These are phyloP conservation scores for Calendula officinalis DNA, from an alignment of 129 eudicot species.

Conservation along the genomic window DNA sequence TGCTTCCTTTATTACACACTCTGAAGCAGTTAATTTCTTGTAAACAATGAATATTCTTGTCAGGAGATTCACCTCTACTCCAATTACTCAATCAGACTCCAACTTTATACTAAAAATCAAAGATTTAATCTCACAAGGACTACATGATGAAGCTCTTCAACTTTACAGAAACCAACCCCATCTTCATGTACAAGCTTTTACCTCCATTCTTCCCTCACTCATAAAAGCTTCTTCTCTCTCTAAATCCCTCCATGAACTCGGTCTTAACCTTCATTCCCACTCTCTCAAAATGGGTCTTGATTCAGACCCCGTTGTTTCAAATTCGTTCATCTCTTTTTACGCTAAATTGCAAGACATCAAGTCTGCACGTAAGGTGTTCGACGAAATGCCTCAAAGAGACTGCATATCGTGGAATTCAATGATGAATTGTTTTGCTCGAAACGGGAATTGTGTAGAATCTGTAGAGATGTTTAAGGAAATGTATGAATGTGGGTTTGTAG, in stretches of 20 bases:
- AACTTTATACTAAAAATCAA: constrained; percentile 24
- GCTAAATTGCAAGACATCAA: constrained; percentile 39
- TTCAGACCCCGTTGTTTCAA: constrained; percentile 47
- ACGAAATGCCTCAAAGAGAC: constrained; percentile 57
- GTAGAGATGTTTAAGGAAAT: constrained; percentile 44
- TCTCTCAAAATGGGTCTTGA: constrained; percentile 43
- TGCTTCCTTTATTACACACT: no score
- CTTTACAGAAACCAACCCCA: constrained; percentile 49
- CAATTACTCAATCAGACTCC: constrained; percentile 7
- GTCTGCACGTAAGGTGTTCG: constrained; percentile 54
- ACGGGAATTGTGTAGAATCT: constrained; percentile 40
- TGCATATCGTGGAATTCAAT: constrained; percentile 56
- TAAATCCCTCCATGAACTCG: constrained; percentile 35
- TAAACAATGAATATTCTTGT: constrained; percentile 1
- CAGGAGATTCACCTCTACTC: constrained; percentile 29
- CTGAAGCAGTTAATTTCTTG: no score
- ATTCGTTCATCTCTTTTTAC: constrained; percentile 57
- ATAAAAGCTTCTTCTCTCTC: constrained; percentile 54
- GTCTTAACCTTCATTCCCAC: constrained; percentile 51
- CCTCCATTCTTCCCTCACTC: constrained; percentile 62
- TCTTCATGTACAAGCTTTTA: constrained; percentile 24
- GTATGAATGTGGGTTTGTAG: constrained; percentile 48
- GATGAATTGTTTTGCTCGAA: constrained; percentile 43
- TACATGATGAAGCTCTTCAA: constrained; percentile 41
- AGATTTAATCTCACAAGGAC: constrained; percentile 34